A percentile compares a stretch with the other conserved stretches of the same genome.
Conservation (phyloP, 2,329 filamentous ascomycete genomes). For the Aureobasidium uvarum region DNA sequence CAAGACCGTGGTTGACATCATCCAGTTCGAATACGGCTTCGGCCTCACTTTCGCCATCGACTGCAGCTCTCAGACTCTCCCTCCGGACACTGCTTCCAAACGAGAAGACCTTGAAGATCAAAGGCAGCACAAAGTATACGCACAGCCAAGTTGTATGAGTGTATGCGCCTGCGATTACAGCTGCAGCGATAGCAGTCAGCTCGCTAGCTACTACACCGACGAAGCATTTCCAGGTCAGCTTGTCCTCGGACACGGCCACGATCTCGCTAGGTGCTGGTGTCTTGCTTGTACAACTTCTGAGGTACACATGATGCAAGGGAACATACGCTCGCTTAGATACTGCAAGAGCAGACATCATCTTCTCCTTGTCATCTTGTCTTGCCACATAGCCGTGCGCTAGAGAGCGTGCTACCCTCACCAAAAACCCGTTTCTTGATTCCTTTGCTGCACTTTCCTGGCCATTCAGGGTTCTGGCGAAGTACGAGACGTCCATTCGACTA, state of each 20-base stretch:
- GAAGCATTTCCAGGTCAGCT: constrained; percentile 6
- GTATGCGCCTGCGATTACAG: neutral
- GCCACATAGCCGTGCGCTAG: neutral
- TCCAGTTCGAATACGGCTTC: constrained; percentile 5
- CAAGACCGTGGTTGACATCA: constrained; percentile 1
- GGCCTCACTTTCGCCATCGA: neutral
- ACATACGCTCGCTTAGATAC: neutral
- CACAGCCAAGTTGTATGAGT: neutral
- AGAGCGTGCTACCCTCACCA: neutral
- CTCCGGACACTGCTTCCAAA: neutral
- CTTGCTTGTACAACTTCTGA: neutral
- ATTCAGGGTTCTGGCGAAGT: neutral
- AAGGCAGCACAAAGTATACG: neutral
- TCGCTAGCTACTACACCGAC: neutral
- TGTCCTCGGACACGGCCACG: neutral
- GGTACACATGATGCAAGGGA: neutral
- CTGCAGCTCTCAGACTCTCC: neutral
- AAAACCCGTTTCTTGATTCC: neutral
- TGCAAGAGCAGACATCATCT: neutral
- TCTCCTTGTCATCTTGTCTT: neutral
- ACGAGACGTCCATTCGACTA: neutral
- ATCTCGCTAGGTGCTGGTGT: neutral
- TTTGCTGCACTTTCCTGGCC: neutral
- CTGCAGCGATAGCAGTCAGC: neutral
- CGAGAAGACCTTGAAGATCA: neutral